phyloP scores from a whole-genome alignment of 208 protist species.

The Crithidia acanthocephali region DNA sequence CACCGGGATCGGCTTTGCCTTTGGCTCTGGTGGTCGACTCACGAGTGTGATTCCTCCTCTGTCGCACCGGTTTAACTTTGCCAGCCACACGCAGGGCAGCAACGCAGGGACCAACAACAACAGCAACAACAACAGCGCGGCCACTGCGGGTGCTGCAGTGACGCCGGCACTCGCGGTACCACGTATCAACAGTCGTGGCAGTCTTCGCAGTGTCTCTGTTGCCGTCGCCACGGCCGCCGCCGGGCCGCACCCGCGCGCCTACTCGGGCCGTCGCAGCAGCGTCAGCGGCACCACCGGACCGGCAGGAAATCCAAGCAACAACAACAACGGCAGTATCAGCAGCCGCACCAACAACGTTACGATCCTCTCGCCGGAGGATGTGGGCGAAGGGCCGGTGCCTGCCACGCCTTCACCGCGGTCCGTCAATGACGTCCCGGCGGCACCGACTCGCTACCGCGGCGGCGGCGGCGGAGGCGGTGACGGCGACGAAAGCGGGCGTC shows the following conservation, averaged over 20 bases:
- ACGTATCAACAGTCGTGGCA: constrained; percentile 10
- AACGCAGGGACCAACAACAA: neutral
- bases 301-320: neutral
- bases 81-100: neutral
- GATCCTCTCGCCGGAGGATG: constrained; percentile 7
- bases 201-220: constrained; percentile 2
- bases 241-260: neutral
- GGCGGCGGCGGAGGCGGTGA: constrained; percentile 1
- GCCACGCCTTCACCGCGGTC: constrained; percentile 4
- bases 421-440: constrained; percentile 1
- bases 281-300: neutral
- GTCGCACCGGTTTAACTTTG: neutral
- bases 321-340: neutral
- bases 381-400: neutral
- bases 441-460: neutral
- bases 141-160: neutral
- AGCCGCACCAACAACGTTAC: constrained; percentile 3
- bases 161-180: neutral
- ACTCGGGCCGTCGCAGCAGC: neutral
- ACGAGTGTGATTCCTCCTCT: neutral
- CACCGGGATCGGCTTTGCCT: constrained; percentile 1
- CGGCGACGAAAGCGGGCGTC: no score
- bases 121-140: neutral
- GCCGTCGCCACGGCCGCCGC: neutral
- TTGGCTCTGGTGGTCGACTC: constrained; percentile 2